phyloP scores from a whole-genome alignment of 1,284 basidiomycete genomes.

The Ustilago xerochloae region DNA sequence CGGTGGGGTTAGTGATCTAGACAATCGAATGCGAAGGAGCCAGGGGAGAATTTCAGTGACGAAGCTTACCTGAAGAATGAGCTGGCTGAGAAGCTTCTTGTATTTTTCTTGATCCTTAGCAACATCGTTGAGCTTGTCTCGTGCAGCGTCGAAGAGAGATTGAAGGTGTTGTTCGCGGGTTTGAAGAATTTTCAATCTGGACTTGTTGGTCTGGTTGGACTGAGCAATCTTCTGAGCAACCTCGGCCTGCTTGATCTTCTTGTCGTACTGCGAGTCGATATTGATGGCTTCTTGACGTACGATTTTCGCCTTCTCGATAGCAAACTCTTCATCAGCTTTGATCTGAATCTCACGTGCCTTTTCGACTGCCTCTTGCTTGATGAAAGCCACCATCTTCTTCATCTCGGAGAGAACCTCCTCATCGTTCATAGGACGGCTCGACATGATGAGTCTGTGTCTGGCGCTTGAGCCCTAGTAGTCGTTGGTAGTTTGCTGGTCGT shows the following conservation, averaged over 20 bases:
- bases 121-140: conserved; percentile 76
- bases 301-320: conserved; percentile 68
- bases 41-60: neutral
- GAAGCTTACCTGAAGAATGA: conserved; percentile 79
- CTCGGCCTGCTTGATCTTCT: conserved; percentile 67
- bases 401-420: conserved; percentile 96
- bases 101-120: conserved; percentile 76
- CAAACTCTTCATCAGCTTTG: conserved; percentile 68
- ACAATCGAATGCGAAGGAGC: neutral
- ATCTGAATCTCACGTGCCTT: conserved; percentile 68
- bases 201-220: conserved; percentile 93
- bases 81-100: conserved; percentile 61
- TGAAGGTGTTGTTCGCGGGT: conserved; percentile 92
- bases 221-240: conserved; percentile 74
- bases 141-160: conserved; percentile 83
- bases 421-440: conserved; percentile 81
- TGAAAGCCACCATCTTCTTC: conserved; percentile 88
- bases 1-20: neutral
- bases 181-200: conserved; percentile 89
- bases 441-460: conserved; percentile 45
- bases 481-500: neutral
- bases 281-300: conserved; percentile 65
- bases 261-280: conserved; percentile 63
- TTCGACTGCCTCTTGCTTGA: conserved; percentile 68
- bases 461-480: neutral